Conservation (phyloP, 257 asterid species). For the Mitragyna speciosa region DNA sequence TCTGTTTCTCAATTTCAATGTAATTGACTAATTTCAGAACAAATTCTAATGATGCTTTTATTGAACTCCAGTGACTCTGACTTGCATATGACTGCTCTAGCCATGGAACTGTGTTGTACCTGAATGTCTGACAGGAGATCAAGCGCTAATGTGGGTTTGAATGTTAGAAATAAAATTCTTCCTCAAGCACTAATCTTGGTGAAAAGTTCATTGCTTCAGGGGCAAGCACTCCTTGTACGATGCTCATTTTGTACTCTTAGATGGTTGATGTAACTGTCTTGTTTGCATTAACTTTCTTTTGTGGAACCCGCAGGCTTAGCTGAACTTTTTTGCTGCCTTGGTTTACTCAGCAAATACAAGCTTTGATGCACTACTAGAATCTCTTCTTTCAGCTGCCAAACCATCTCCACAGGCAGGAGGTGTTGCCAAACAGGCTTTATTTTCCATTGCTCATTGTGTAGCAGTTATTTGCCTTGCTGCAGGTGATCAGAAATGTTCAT, state of each 20-base stretch:
- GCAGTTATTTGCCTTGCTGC: constrained; percentile 99
- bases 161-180: constrained; percentile 92
- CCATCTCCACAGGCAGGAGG: constrained; percentile 80
- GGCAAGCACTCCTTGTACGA: constrained; percentile 96
- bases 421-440: constrained; percentile 95
- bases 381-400: constrained; percentile 94
- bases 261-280: constrained; percentile 20
- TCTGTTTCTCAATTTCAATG: constrained; percentile 2
- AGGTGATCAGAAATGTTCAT: constrained; percentile 67
- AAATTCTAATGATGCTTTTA: constrained; percentile 7
- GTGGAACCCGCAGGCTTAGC: constrained; percentile 69
- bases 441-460: constrained; percentile 92
- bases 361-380: constrained; percentile 82
- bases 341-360: constrained; percentile 94
- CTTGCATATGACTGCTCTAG: constrained; percentile 95
- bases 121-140: constrained; percentile 96
- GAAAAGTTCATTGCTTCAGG: constrained; percentile 92
- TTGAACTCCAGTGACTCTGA: constrained; percentile 78
- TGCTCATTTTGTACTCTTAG: constrained; percentile 16
- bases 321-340: constrained; percentile 78
- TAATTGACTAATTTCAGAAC: not conserved
- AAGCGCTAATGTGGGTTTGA: constrained; percentile 79
- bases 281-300: constrained; percentile 26
- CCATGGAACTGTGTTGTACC: constrained; percentile 91
- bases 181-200: constrained; percentile 88